A percentile compares a stretch with the other conserved stretches of the same genome.
These are phyloP conservation scores for Ascochyta koolunga DNA, from an alignment of 2,329 filamentous ascomycete species.

Conservation along the genomic window DNA sequence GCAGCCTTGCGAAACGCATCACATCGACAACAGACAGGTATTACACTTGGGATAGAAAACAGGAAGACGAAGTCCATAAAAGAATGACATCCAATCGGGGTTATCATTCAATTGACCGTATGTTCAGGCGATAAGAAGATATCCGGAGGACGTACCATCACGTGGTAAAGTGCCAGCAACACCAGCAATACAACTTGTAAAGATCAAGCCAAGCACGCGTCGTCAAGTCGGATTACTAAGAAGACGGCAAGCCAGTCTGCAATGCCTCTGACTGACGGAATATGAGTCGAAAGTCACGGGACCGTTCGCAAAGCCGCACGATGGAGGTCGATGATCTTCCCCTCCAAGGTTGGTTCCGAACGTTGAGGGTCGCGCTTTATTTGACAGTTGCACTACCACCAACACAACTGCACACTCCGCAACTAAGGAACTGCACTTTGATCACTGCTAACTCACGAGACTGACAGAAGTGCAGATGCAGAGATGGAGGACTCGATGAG, in stretches of 20 bases:
- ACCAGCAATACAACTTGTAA: neutral
- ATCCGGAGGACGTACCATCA: neutral
- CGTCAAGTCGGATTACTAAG: neutral
- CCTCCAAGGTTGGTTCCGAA: slow-evolving; percentile 25
- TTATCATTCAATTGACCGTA: too few relatives aligned
- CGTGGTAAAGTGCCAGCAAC: neutral
- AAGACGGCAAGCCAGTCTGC: too few relatives aligned
- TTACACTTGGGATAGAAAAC: too few relatives aligned
- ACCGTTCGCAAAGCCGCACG: slow-evolving; percentile 1
- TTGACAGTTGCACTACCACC: slow-evolving; percentile 28
- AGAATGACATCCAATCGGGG: too few relatives aligned
- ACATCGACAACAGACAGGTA: too few relatives aligned
- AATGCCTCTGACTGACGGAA: neutral
- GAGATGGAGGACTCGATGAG: slow-evolving; percentile 24
- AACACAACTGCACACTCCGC: slow-evolving; percentile 27
- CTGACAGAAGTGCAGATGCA: slow-evolving; percentile 30
- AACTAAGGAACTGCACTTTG: slow-evolving; percentile 24
- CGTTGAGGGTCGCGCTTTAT: slow-evolving; percentile 30
- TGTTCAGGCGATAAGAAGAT: too few relatives aligned
- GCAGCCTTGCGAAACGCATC: too few relatives aligned
- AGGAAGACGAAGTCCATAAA: too few relatives aligned
- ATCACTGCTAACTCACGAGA: slow-evolving; percentile 33
- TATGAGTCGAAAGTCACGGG: slow-evolving; percentile 3
- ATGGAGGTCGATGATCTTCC: slow-evolving; percentile 8
- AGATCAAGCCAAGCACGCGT: neutral